A percentile compares a stretch with the other conserved stretches of the same genome.
Evolutionary conservation across 2,329 filamentous ascomycete genomes (phyloP).

Genomic region (Pseudogymnoascus sp.): DNA sequence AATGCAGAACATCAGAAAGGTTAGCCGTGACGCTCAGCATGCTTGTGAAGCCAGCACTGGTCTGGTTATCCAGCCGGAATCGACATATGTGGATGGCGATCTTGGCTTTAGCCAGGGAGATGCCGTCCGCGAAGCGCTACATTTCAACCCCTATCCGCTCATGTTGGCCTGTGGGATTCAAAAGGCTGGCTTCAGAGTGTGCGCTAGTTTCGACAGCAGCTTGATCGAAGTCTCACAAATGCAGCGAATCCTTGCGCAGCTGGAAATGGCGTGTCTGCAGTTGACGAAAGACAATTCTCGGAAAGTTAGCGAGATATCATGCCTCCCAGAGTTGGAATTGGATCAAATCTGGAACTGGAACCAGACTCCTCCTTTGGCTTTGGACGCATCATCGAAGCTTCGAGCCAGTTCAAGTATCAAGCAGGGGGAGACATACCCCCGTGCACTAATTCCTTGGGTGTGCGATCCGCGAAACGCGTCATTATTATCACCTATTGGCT

Average conservation of each 20-base stretch:
- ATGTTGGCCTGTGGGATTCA: slow-evolving; percentile 41
- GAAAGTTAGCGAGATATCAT: slow-evolving; percentile 30
- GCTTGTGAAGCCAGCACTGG: slow-evolving; percentile 21
- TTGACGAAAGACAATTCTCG: slow-evolving; percentile 23
- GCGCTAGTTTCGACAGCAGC: slow-evolving; percentile 37
- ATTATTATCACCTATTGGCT: slow-evolving; percentile 36
- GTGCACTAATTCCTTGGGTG: slow-evolving; percentile 29
- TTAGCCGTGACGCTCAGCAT: slow-evolving; percentile 19
- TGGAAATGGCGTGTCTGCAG: slow-evolving; percentile 27
- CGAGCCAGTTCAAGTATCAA: slow-evolving; percentile 18
- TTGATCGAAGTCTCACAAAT: slow-evolving; percentile 32
- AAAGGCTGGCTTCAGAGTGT: slow-evolving; percentile 36
- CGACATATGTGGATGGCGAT: slow-evolving; percentile 31
- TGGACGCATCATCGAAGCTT: slow-evolving; percentile 26
- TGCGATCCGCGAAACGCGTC: slow-evolving; percentile 28
- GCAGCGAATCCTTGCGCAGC: slow-evolving; percentile 31
- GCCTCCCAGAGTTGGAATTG: slow-evolving; percentile 32
- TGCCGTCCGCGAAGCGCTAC: slow-evolving; percentile 25
- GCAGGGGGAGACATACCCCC: slow-evolving; percentile 30
- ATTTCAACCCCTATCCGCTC: slow-evolving; percentile 42
- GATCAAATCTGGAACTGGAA: slow-evolving; percentile 39
- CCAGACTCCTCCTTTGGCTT: slow-evolving; percentile 29
- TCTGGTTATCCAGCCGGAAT: slow-evolving; percentile 26
- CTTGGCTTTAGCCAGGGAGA: slow-evolving; percentile 33
- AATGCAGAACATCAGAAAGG: slow-evolving; percentile 21